Conservation (phyloP, 2,329 filamentous ascomycete species). For the Paecilomyces niveus region DNA sequence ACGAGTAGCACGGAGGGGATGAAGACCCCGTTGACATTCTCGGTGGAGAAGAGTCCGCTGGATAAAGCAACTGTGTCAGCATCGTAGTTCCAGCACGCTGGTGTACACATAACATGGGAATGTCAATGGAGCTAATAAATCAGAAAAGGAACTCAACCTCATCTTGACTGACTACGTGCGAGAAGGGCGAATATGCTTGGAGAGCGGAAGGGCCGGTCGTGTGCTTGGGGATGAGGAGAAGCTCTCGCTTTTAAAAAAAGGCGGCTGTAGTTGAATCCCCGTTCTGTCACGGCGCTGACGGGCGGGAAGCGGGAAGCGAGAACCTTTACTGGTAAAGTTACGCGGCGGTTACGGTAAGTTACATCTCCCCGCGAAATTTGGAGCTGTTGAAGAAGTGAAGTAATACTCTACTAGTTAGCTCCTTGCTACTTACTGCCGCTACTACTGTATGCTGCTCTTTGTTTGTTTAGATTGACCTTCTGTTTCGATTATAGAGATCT, state of each 20-base stretch:
- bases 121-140: neutral
- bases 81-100: neutral
- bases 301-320: neutral
- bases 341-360: neutral
- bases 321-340: slow-evolving; percentile 1
- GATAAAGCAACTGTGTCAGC: neutral
- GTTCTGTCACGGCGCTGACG: neutral
- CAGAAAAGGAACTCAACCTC: slow-evolving; percentile 4
- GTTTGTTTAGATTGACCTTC: neutral
- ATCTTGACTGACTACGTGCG: slow-evolving; percentile 6
- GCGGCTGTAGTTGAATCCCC: neutral
- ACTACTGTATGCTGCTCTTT: neutral
- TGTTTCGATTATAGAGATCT: neutral
- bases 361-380: neutral
- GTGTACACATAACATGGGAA: neutral
- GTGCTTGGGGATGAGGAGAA: neutral
- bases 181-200: neutral
- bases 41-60: slow-evolving; percentile 20
- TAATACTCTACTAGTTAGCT: no score
- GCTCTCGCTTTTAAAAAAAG: neutral
- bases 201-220: neutral
- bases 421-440: neutral
- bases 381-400: no score
- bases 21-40: slow-evolving; percentile 73
- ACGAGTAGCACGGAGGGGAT: slow-evolving; percentile 75